A percentile compares a stretch with the other conserved stretches of the same genome.
Conservation (phyloP, 164 flowering plant genomes). For the Warburgia ugandensis region DNA sequence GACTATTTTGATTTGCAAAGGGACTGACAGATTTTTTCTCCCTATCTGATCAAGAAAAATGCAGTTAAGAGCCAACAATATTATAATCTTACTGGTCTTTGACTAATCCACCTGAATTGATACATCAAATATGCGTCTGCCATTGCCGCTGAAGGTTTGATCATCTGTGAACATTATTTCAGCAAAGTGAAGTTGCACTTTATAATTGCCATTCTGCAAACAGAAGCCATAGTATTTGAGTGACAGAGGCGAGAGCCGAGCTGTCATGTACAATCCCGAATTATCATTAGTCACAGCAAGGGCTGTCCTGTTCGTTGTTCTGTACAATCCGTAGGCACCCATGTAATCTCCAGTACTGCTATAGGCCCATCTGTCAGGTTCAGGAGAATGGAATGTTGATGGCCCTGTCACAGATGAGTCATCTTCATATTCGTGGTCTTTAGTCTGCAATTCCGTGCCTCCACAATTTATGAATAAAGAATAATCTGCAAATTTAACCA, state of each 20-base stretch:
- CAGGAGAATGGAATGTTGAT: neutral
- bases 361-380: constrained; percentile 15
- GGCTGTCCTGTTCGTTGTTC: constrained; percentile 1
- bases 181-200: constrained; percentile 75
- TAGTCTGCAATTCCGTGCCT: constrained; percentile 21
- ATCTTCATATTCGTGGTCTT: constrained; percentile 1
- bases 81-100: neutral
- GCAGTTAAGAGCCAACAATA: neutral
- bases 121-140: constrained; percentile 71
- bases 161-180: constrained; percentile 59
- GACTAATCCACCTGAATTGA: constrained; percentile 55
- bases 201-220: constrained; percentile 57
- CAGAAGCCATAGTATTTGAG: constrained; percentile 82
- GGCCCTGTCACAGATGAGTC: constrained; percentile 6
- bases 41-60: neutral
- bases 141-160: constrained; percentile 40
- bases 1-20: too few relatives aligned
- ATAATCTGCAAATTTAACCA: constrained; percentile 32
- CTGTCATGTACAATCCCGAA: constrained; percentile 33
- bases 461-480: constrained; percentile 76
- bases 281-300: neutral
- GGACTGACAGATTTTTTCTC: too few relatives aligned
- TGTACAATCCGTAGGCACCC: neutral
- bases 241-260: constrained; percentile 65
- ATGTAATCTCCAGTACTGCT: constrained; percentile 15